A percentile compares a stretch with the other conserved stretches of the same genome.
Conservation (phyloP, 176 grass and related monocot genomes). For the Otatea glauca region DNA sequence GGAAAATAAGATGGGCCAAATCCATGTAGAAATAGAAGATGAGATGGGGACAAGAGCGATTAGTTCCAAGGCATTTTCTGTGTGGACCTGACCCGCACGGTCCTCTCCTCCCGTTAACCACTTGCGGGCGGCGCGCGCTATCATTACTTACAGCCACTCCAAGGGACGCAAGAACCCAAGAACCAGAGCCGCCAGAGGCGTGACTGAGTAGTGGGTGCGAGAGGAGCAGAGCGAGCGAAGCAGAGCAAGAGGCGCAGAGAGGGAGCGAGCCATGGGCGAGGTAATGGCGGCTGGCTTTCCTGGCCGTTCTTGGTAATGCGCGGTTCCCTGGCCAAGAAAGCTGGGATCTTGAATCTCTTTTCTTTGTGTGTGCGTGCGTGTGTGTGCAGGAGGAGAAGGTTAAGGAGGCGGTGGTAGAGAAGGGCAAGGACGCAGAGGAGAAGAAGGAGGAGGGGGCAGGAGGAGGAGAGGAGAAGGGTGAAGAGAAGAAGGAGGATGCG, state of each 20-base stretch:
- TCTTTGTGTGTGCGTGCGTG: neutral
- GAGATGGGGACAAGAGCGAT: constrained; percentile 16
- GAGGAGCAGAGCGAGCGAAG: neutral
- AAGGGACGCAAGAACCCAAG: neutral
- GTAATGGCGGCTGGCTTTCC: constrained; percentile 31
- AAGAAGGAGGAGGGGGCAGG: neutral
- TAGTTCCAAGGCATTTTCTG: constrained; percentile 40
- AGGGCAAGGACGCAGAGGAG: neutral
- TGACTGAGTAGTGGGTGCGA: constrained; percentile 24
- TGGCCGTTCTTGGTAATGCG: constrained; percentile 17
- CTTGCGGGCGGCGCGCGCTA: constrained; percentile 1
- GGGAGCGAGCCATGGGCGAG: constrained; percentile 40
- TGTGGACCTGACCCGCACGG: constrained; percentile 11
- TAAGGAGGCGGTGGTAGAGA: constrained; percentile 26
- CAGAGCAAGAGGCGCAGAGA: neutral
- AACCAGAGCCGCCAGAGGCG: constrained; percentile 17
- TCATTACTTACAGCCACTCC: constrained; percentile 35
- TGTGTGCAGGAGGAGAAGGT: constrained; percentile 51
- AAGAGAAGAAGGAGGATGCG: constrained; percentile 7
- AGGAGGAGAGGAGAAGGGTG: neutral
- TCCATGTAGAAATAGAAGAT: neutral
- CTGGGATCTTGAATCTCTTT: constrained; percentile 25
- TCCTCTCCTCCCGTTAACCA: constrained; percentile 1
- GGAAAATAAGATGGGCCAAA: neutral
- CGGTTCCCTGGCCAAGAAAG: neutral